Base-by-base conservation (phyloP, 805 yeast species). In the Starmera pachycereana region DNA sequence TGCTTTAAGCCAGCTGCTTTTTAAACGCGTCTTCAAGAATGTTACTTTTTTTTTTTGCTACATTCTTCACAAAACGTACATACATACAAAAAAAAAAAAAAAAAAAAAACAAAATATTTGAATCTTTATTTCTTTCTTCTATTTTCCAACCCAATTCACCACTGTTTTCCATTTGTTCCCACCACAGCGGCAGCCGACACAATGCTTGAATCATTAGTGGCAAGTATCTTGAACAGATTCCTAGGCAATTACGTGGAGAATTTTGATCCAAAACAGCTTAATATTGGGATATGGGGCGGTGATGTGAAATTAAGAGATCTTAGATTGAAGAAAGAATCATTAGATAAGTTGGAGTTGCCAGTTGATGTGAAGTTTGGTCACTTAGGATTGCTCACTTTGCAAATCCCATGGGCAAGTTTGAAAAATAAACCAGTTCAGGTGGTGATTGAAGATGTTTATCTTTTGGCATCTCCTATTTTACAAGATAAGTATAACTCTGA, bases 261-360 rank as follows among this genome's bases (percentile, higher is more conserved):
- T 61, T 92, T 92, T 60, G 98, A 92, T 63, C 88, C 97, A 13
- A 85, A 84, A 49, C 96, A 92, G 55, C 66, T 92, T 53, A 89
- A 92, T 51, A 89, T 92, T 40, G 98, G 97, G 6, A 88, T 92
- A 29, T 89, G 97, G 96, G 77, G 88, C 52, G 99, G 99, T 31
- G 97, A 92, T 66, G 97, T 89, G 28, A 85, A 85, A 56, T 67
- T 92, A 40, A 72, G 71, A 45, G 79, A 89, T 56, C 71, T 94
- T 45, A 72, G 80, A 42, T 66, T 92, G 43, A 87, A 85, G 61
- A 81, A 83, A 45, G 97, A 89, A 56, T 87, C 96, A 3, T 66
- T 92, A 36, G 98, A 94, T 60, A 74, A 82, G 50, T 71, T 92
- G 47, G 76, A 83, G 45, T 62, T 94, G 32, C 98, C 99, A 2